Base-by-base conservation (phyloP, 495 filamentous ascomycete genomes). In the Daldinia bambusicola region DNA sequence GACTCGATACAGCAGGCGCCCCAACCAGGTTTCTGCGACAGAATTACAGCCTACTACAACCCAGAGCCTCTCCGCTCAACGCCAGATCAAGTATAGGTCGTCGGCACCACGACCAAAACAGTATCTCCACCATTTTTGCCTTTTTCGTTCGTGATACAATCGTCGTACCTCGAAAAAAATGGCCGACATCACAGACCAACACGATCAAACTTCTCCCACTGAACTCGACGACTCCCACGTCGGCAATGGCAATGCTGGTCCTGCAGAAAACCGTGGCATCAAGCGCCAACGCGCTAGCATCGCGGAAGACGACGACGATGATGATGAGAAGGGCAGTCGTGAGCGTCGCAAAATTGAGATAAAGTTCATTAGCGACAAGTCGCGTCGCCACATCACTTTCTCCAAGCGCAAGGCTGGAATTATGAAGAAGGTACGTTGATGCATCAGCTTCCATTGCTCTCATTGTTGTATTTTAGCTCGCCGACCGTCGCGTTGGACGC, bases 351-450 rank as follows among this genome's bases (percentile, higher is more conserved):
- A 99, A 90, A 99, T 99, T 76, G 95, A 99, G 84, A 99, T 99
- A 85, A 99, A 99, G 88, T 99, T 99, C 83, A 99, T 99, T 79
- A 94, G 94, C 82, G 95, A 99, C 84, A 99, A 99, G 87, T 98
- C 95, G 84, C 94, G 95, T 85, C 92, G 95, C 63, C 95, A 99
- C 85, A 99, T 99, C 80, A 99, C 95, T 70, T 99, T 99, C 83
- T 98, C 96, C 71, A 99, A 99, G 90, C 94, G 95, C 80, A 99
- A 99, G 88, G 95, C 95, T 65, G 95, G 95, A 76, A 99, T 99
- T 83, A 99, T 99, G 95, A 99, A 99, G 89, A 99, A 99, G 94
- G 95, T 98, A 80, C 69, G 89, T 85, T 37, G 14, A 57, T 57
- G 48, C 57, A 52, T 13, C 12, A 41, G 30, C 55, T 43, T 48